Evolutionary conservation across 2,329 filamentous ascomycete genomes (phyloP), one percentile per base, ranked within the genome.

Genomic region (Aschersonia sp.): DNA sequence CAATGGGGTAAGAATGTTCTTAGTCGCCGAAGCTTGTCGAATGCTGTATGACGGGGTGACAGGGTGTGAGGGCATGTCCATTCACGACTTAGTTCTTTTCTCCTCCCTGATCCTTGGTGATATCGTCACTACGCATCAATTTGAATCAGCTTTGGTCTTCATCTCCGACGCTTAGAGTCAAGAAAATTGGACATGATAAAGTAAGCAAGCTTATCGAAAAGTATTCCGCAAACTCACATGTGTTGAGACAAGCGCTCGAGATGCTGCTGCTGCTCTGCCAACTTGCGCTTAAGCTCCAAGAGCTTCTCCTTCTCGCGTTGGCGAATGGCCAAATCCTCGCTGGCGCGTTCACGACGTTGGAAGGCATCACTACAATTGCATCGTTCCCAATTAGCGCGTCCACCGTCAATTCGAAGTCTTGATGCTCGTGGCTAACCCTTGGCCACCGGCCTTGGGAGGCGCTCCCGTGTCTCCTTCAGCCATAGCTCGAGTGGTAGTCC

Each of bases 261-360:
- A 72, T 94, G 87, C 56, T 80, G 70, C 66, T 86, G 80, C 73
- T 95, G 88, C 67, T 86, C 80, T 53, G 67, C 61, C 55, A 96
- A 77, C 73, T 79, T 80, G 71, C 77, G 74, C 68, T 78, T 83
- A 58, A 95, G 80, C 63, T 78, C 78, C 47, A 77, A 58, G 53
- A 96, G 83, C 87, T 95, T 96, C 72, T 89, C 82, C 71, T 81
- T 80, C 78, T 97, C 92, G 63, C 89, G 85, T 72, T 85, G 73
- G 60, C 80, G 80, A 70, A 98, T 89, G 69, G 85, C 86, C 58
- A 79, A 78, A 65, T 89, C 83, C 73, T 97, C 92, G 63, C 72
- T 76, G 56, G 91, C 91, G 64, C 83, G 78, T 71, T 98, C 92
- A 59, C 92, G 88, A 71, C 84, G 84, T 71, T 83, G 87, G 78